Conservation (phyloP, 352 stramenopile genomes). For the Phytophthora hibernalis region DNA sequence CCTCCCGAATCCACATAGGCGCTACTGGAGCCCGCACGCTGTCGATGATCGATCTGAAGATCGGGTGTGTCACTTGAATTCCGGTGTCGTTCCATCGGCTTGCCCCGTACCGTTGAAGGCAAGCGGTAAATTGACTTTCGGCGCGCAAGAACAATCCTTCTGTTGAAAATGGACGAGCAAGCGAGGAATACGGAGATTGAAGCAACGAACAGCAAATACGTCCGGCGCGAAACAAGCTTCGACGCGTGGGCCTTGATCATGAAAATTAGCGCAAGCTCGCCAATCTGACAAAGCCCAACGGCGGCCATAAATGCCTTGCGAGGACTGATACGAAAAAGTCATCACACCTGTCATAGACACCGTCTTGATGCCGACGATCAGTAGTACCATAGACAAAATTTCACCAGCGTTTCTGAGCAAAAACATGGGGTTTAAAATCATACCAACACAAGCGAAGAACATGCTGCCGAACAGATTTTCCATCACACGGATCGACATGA, state of each 20-base stretch:
- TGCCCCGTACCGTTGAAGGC: constrained; percentile 45
- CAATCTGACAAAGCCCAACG: constrained; percentile 83
- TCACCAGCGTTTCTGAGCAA: constrained; percentile 76
- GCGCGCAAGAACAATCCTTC: constrained; percentile 68
- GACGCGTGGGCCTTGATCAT: constrained; percentile 91
- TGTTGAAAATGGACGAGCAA: constrained; percentile 83
- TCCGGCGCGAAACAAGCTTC: constrained; percentile 80
- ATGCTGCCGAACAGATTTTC: constrained; percentile 91
- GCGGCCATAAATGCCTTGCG: constrained; percentile 78
- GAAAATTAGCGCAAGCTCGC: constrained; percentile 88
- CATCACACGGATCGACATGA: constrained; percentile 88
- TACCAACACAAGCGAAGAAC: constrained; percentile 90
- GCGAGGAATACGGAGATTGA: constrained; percentile 85
- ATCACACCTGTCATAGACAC: constrained; percentile 79
- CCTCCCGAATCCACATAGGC: constrained; percentile 38
- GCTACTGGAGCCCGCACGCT: constrained; percentile 33
- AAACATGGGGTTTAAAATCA: constrained; percentile 90
- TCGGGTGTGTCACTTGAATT: constrained; percentile 24
- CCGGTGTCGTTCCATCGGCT: constrained; percentile 22
- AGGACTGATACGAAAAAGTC: constrained; percentile 79
- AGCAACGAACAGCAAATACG: constrained; percentile 85
- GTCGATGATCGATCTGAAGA: constrained; percentile 12
- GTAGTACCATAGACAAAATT: constrained; percentile 84
- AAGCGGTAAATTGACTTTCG: constrained; percentile 67
- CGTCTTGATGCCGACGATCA: constrained; percentile 84